A percentile compares a stretch with the other conserved stretches of the same genome.
These are phyloP conservation scores for Rhynchospora pubera DNA, from an alignment of 176 grass and related monocot genomes.

Conservation along the genomic window DNA sequence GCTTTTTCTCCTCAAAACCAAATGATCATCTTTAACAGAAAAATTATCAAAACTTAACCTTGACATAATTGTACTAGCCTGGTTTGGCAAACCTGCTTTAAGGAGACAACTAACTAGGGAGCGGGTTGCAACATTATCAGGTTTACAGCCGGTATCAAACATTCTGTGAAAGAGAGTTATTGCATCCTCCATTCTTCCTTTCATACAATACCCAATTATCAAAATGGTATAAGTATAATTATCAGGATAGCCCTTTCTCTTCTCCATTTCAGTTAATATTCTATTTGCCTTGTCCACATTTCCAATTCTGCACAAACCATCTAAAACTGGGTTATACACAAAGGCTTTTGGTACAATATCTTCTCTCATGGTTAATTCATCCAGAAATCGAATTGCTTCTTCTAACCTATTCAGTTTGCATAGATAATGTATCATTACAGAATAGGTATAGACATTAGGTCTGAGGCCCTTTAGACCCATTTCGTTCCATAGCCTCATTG, in stretches of 20 bases:
- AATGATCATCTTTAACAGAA: constrained; percentile 40
- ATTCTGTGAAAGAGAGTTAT: constrained; percentile 60
- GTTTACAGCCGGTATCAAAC: constrained; percentile 57
- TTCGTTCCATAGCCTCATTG: constrained; percentile 62
- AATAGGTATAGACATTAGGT: constrained; percentile 74
- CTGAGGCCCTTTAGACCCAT: constrained; percentile 45
- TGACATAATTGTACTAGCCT: constrained; percentile 49
- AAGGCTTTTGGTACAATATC: constrained; percentile 68
- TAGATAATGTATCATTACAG: constrained; percentile 61
- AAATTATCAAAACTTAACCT: constrained; percentile 17
- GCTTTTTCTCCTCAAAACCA: constrained; percentile 29
- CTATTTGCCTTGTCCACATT: constrained; percentile 67
- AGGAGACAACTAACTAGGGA: constrained; percentile 78
- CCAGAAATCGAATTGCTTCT: constrained; percentile 51
- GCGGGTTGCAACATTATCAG: constrained; percentile 56
- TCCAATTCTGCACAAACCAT: constrained; percentile 71
- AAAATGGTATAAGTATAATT: constrained; percentile 95
- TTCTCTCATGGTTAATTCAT: constrained; percentile 39
- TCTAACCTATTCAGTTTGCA: constrained; percentile 68
- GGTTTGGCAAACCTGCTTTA: constrained; percentile 77
- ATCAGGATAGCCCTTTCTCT: constrained; percentile 58
- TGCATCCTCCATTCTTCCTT: constrained; percentile 73
- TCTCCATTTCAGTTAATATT: constrained; percentile 50
- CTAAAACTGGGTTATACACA: constrained; percentile 76
- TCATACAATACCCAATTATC: constrained; percentile 91